Percentiles rank a stretch among this genome's conserved stretches.
These are phyloP conservation scores for Physcomitrium patens DNA, from an alignment of 225 moss, liverwort and hornwort genomes.

Conservation along the genomic window DNA sequence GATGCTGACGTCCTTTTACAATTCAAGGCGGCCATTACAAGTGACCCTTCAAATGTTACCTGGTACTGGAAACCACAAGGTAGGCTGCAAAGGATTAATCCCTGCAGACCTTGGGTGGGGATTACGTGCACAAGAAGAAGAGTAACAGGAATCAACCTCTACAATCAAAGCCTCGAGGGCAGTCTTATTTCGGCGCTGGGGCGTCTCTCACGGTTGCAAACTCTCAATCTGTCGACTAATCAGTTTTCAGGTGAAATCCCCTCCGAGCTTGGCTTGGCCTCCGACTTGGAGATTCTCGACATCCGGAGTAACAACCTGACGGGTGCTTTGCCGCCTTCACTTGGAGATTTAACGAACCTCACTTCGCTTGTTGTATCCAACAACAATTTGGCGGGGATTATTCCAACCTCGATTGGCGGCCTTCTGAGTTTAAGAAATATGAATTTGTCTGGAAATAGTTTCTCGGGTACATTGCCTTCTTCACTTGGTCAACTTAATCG, in stretches of 20 bases:
- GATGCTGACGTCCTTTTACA: slow-evolving; percentile 43
- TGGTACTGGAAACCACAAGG: slow-evolving; percentile 61
- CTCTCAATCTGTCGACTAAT: slow-evolving; percentile 47
- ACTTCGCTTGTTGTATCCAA: slow-evolving; percentile 41
- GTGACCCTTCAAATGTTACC: slow-evolving; percentile 42
- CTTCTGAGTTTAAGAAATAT: slow-evolving; percentile 38
- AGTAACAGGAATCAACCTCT: slow-evolving; percentile 45
- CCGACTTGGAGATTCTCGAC: slow-evolving; percentile 39
- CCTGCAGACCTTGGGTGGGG: slow-evolving; percentile 42
- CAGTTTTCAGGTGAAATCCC: slow-evolving; percentile 44
- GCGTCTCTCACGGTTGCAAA: slow-evolving; percentile 38
- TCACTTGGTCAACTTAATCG: slow-evolving; percentile 33
- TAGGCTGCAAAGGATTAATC: slow-evolving; percentile 42
- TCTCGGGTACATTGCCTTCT: slow-evolving; percentile 44
- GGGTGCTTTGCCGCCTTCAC: slow-evolving; percentile 32
- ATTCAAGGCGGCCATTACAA: slow-evolving; percentile 49
- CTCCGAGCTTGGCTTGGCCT: slow-evolving; percentile 5
- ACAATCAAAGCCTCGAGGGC: slow-evolving; percentile 44
- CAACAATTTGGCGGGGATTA: slow-evolving; percentile 43
- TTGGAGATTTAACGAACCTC: slow-evolving; percentile 35
- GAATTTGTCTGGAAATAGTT: slow-evolving; percentile 45
- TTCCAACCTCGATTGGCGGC: slow-evolving; percentile 38
- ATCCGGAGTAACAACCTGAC: slow-evolving; percentile 41
- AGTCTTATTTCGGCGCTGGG: slow-evolving; percentile 24
- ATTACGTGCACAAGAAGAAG: slow-evolving; percentile 54